A percentile compares a stretch with the other conserved stretches of the same genome.
phyloP scores from a whole-genome alignment of 1,284 basidiomycete genomes.

The Cutaneotrichosporon sp. region DNA sequence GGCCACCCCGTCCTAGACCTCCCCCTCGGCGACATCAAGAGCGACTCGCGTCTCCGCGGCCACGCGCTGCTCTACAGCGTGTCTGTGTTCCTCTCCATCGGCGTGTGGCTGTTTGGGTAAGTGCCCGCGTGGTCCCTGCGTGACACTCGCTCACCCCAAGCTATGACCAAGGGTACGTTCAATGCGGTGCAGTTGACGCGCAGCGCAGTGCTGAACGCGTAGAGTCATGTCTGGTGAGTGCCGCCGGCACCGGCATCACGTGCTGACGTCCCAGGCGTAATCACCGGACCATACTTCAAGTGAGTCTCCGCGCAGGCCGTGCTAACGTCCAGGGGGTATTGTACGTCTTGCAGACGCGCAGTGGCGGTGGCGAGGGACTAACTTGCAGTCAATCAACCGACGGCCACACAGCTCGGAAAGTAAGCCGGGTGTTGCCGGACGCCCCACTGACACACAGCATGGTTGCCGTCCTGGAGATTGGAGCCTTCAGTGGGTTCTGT shows the following conservation, averaged over 20 bases:
- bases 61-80: constrained; percentile 64
- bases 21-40: constrained; percentile 9
- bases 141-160: constrained; percentile 27
- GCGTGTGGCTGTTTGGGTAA: constrained; percentile 64
- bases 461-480: constrained; percentile 90
- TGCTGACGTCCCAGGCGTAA: constrained; percentile 64
- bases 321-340: constrained; percentile 34
- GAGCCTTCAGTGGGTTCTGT: constrained; percentile 72
- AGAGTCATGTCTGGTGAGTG: constrained; percentile 51
- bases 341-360: constrained; percentile 18
- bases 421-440: constrained; percentile 22
- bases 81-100: constrained; percentile 55
- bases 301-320: constrained; percentile 20
- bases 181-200: background rate
- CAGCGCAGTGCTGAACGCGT: background rate
- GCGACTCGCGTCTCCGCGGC: constrained; percentile 53
- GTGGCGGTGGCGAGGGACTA: constrained; percentile 8
- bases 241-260: background rate
- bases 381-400: constrained; percentile 67
- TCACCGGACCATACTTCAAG: constrained; percentile 89
- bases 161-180: constrained; percentile 84
- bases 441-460: constrained; percentile 64
- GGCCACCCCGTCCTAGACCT: background rate
- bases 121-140: constrained; percentile 17
- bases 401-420: constrained; percentile 58